Percentiles rank a stretch among this genome's conserved stretches.
phyloP scores from a whole-genome alignment of 2,329 filamentous ascomycete genomes.

The Colletotrichum neosansevieriae region DNA sequence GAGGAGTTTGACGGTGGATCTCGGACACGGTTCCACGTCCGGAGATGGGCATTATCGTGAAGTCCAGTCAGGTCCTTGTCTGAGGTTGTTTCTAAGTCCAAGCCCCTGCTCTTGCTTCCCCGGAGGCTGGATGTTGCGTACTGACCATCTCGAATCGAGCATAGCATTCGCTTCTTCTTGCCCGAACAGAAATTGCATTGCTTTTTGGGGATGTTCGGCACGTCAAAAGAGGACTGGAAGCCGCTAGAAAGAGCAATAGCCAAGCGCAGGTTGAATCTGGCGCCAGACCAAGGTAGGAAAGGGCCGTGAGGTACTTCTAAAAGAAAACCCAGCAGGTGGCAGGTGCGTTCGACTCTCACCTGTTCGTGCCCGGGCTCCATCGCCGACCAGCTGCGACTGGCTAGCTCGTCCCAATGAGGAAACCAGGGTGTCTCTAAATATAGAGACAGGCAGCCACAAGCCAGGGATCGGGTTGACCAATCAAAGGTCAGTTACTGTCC shows the following conservation, averaged over 20 bases:
- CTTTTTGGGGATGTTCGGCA: neutral
- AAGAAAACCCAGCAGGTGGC: constrained; percentile 5
- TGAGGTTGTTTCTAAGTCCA: too few species aligned
- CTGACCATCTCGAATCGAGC: neutral
- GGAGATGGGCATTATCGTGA: neutral
- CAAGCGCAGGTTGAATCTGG: constrained; percentile 18
- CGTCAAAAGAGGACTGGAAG: constrained; percentile 19
- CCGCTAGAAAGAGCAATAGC: constrained; percentile 28
- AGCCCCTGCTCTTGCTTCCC: too few species aligned
- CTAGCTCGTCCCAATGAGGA: constrained; percentile 25
- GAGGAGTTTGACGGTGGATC: constrained; percentile 5
- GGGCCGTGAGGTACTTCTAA: constrained; percentile 4
- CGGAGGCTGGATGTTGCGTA: neutral
- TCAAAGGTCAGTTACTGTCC: constrained; percentile 10
- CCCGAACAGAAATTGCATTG: constrained; percentile 1
- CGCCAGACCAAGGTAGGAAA: constrained; percentile 24
- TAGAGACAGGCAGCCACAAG: constrained; percentile 29
- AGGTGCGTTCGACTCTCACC: constrained; percentile 30
- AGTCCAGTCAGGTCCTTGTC: too few species aligned
- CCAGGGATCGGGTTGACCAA: constrained; percentile 15
- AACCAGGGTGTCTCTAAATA: constrained; percentile 19
- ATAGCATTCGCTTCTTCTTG: constrained; percentile 4
- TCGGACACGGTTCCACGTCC: constrained; percentile 14
- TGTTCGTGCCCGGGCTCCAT: constrained; percentile 32
- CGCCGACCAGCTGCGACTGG: constrained; percentile 7